Evolutionary conservation across 2,329 filamentous ascomycete species (phyloP), one percentile per base, ranked within the genome.

Genomic region (Fusarium caatingaense): DNA sequence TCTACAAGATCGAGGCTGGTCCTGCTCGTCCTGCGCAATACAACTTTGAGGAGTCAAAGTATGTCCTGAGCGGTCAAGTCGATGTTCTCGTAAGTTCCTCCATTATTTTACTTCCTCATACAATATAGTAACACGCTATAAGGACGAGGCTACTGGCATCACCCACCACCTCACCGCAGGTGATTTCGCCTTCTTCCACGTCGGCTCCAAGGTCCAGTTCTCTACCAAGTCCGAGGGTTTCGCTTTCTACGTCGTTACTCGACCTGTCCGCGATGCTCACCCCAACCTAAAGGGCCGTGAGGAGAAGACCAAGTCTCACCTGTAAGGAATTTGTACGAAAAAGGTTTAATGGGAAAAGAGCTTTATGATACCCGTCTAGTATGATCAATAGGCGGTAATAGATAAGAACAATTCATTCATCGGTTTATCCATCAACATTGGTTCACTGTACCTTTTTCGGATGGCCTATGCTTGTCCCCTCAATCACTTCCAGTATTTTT

Each of bases 151-250:
- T n/a, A 74, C 72, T 16, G 72, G 72, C 1, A 63, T 74, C 34
- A 74, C 72, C 5, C 72, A 74, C 20, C 72, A 72, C 21, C 66
- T 74, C 9, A 61, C 68, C 3, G 57, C 61, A 0, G 70, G 72
- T 13, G 72, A 74, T 50, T 74, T 74, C 56, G 72, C 72, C 12
- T 74, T 74, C 47, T 74, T 74, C 66, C 68, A 74, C 9, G 72
- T 74, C 23, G 72, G 70, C 25, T 74, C 72, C 51, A 74, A 74
- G 57, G 72, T 74, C 40, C 48, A 74, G 72, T 74, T 74, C 72
- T 74, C 72, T 1, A 74, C 72, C n/a, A 68, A 73, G 30, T 74
- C 72, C 1, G 8, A 64, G 7, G 72, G 72, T 9, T 64, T 74
- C 10, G 72, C 72, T 23, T 74, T 74, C 58, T 74, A 74, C 23